Evolutionary conservation across 192 early-diverging fungal species (phyloP), one percentile per base, ranked within the genome.

Genomic region (Pilaira anomala): DNA sequence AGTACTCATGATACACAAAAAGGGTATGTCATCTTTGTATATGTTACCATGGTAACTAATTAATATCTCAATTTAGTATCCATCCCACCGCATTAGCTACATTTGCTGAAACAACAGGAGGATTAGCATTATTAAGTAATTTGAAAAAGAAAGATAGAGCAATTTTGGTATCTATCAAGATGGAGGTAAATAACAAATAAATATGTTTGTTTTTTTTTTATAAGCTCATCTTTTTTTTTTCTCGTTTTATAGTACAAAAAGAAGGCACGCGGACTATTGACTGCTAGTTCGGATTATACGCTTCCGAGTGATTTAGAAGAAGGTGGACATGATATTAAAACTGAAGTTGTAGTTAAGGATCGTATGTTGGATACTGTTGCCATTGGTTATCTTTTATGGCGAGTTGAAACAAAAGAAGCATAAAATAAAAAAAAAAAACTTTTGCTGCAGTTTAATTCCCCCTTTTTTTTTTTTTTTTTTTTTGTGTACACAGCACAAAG

Each of bases 91-190:
- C 83, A 5, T 60, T 84, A 42, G 74, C 73, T 25, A 82, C 80
- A 7, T 80, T 84, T 72, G 80, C 76, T 16, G 83, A 84, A 66
- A 84, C 83, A 21, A 69, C 80, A 1, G 78, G 80, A 39, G 83
- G 72, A 41, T 68, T 84, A 26, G 80, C 83, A 13, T 70, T 79
- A 2, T 65, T 82, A 7, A 76, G 71, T 21, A 63, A 74, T 3
- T 62, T 84, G n/a, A 64, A 66, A 14, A 74, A 73, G 42, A 78
- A 82, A 46, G 76, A 80, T 60, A 57, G 74, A 30, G 83, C 80
- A 8, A 84, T 80, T 22, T 61, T 82, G 7, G 71, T 67, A 24
- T 73, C 64, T 22, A 62, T 82, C n/a, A 80, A 75, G 51, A 76
- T 79, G 13, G 80, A 84, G 66, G 83, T 84, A 69, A 63, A 60